These are phyloP conservation scores for Orbilia ellipsospora DNA, from an alignment of 2,329 filamentous ascomycete species.

Conservation along the genomic window DNA sequence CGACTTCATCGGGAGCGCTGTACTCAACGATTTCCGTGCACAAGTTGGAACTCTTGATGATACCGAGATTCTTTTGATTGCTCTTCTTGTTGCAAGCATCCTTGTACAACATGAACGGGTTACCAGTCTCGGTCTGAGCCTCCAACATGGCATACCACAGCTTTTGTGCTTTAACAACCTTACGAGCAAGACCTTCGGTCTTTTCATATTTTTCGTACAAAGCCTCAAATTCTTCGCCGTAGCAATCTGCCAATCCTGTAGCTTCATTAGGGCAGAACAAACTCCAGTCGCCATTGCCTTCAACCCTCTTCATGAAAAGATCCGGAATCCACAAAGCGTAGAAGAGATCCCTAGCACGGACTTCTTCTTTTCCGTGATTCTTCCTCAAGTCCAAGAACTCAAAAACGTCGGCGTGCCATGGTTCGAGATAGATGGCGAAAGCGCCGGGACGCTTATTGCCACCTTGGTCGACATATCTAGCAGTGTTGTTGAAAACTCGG, in stretches of 20 bases:
- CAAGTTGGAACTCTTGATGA: conserved; percentile 97
- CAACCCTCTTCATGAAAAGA: conserved; percentile 99
- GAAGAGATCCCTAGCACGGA: conserved; percentile 96
- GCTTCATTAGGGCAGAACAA: conserved; percentile 98
- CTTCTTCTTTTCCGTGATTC: conserved; percentile 99
- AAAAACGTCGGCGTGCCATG: conserved; percentile 98
- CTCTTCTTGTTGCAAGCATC: conserved; percentile 98
- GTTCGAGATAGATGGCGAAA: conserved; percentile 98
- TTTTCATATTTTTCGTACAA: conserved; percentile 93
- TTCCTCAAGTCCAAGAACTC: conserved; percentile 97
- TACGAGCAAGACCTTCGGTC: conserved; percentile 81
- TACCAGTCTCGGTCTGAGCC: conserved; percentile 97
- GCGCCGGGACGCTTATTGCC: conserved; percentile 99
- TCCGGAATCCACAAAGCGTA: conserved; percentile 98
- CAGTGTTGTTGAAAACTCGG: conserved; percentile 98
- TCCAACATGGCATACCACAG: conserved; percentile 99
- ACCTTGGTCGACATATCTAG: conserved; percentile 97
- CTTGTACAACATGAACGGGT: conserved; percentile 99
- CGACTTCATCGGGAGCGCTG: conserved; percentile 95
- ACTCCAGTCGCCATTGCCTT: conserved; percentile 96
- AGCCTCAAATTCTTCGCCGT: conserved; percentile 95
- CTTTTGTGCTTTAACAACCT: conserved; percentile 96
- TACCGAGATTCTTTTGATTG: conserved; percentile 99
- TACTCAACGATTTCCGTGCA: conserved; percentile 99
- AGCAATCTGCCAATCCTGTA: conserved; percentile 92